Evolutionary conservation across 805 yeast genomes (phyloP), one percentile per base, ranked within the genome.

Genomic region (Saturnispora diversa): DNA sequence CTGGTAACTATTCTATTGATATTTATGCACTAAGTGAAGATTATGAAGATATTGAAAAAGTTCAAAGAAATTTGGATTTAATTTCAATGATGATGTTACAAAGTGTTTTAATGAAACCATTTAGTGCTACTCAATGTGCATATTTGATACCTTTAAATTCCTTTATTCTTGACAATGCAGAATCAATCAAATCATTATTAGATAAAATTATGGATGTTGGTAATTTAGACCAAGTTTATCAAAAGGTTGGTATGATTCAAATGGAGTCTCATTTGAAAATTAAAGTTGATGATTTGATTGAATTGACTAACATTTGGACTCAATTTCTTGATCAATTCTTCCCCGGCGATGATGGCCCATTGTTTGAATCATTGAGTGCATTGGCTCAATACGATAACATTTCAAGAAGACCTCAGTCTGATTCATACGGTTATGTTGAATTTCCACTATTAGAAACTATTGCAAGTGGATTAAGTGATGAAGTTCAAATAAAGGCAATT

Each of bases 71-170:
- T 52, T 59, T 86, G 42, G 52, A 59, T 15, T 73, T 74, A 40
- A 64, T 84, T 35, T 62, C 77, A 24, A 70, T 77, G 42, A 74
- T 82, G 9, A 51, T 85, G 38, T 63, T 71, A 24, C 94, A 84
- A 56, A 57, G 83, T 27, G 78, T 82, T 17, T 58, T 77, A 4
- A 76, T 85, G 77, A 69, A 71, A 46, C 75, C 84, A 2, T 85
- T 86, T 60, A 44, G 45, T 38, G 73, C 72, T 11, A 48, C 61
- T 1, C 69, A 69, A 22, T 77, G 82, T 48, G 74, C 79, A 35
- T 85, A 76, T 56, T 60, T 85, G 50, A 87, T 83, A 54, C 94
- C 95, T 1, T 65, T 85, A 53, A 84, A 84, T 56, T 88, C 82
- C 32, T 84, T 75, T 52, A 70, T 86, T 31, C 67, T 64, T 38